Conservation (phyloP, 495 filamentous ascomycete species). For the Neurospora pannonica region DNA sequence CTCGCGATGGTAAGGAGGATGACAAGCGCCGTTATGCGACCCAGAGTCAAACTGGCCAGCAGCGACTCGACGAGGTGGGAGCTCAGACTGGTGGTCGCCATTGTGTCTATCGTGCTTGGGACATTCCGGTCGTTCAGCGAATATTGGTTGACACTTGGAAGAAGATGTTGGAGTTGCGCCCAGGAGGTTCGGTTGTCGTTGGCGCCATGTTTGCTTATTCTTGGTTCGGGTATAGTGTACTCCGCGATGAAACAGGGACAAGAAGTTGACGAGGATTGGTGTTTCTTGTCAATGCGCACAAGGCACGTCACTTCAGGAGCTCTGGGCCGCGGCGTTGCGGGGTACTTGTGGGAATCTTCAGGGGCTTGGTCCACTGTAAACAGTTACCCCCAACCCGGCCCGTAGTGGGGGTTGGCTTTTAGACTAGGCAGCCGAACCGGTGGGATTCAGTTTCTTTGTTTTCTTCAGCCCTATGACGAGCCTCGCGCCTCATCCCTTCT, state of each 20-base stretch:
- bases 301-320: background rate
- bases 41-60: slow-evolving; percentile 12
- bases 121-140: background rate
- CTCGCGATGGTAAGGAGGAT: slow-evolving; percentile 19
- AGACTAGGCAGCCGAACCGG: background rate
- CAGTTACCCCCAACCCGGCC: background rate
- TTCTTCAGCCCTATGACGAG: background rate
- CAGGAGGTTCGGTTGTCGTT: background rate
- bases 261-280: background rate
- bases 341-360: too few species aligned
- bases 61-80: slow-evolving; percentile 18
- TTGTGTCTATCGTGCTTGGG: background rate
- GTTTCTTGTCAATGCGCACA: background rate
- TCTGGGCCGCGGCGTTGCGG: background rate
- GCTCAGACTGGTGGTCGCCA: slow-evolving; percentile 11
- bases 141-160: background rate
- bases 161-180: background rate
- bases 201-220: background rate
- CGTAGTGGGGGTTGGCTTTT: background rate
- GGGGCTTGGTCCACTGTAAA: background rate
- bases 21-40: slow-evolving; percentile 7
- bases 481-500: background rate
- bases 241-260: background rate
- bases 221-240: background rate
- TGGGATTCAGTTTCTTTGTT: background rate